Evolutionary conservation across 2,329 filamentous ascomycete species (phyloP), one percentile per base, ranked within the genome.

Genomic region (Elsinoe australis): DNA sequence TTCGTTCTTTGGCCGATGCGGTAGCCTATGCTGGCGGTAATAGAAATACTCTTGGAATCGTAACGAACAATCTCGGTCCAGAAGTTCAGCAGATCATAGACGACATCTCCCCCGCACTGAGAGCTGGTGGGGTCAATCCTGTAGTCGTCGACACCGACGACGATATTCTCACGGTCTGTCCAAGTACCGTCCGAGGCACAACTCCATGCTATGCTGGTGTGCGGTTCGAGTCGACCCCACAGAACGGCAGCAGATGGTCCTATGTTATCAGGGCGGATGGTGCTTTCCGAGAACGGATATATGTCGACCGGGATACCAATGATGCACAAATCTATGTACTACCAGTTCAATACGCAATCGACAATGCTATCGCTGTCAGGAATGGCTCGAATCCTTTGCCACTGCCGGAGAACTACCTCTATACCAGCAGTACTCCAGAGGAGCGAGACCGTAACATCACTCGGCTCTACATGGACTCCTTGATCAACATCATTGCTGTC

Each of bases 251-350:
- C 1, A 65, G 76, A 35, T 95, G 89, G 89, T 94, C 92, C 65
- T 95, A 95, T 61, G 89, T 86, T 0, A 71, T 95, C 19, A 74
- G 85, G 49, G 80, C 80, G 2, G 89, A 95, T 61, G 82, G 82
- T 28, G 72, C 79, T 0, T 72, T 94, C 50, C 81, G 82, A 15
- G 62, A 66, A 5, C 76, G 74, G 48, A 80, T 94, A 52, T 73
- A 82, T 54, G 76, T 83, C 22, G 71, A 80, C 26, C 70, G 71
- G n/a, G 64, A 72, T 35, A 72, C 74, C 54, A 94, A 94, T 59
- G 83, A 87, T 61, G 79, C 78, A 39, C 75, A 95, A 64, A 71
- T 90, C 15, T 94, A 89, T 58, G 66, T 85, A 31, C 68, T 94
- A 14, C 89, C 88, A 1, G 69, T 95, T 17, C 88, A 94, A 63